Evolutionary conservation across 2,329 filamentous ascomycete genomes (phyloP).

Genomic region (Stagonosporopsis rhizophila): DNA sequence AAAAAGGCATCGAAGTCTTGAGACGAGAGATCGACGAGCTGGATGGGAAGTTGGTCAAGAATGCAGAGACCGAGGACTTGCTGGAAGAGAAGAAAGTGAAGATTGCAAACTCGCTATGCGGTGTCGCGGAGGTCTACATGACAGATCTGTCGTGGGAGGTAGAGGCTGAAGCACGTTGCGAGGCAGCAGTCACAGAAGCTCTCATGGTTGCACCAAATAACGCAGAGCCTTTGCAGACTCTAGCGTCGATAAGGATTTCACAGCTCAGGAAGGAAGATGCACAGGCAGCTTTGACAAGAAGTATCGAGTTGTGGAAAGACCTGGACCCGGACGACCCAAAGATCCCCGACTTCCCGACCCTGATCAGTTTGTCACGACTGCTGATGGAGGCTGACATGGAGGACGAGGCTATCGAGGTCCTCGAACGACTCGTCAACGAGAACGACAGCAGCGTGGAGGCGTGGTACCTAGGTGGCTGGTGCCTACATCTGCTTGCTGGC

Average conservation of each 20-base stretch:
- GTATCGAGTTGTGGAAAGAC: slow-evolving; percentile 83
- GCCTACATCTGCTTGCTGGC: slow-evolving; percentile 78
- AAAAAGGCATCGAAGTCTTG: slow-evolving; percentile 74
- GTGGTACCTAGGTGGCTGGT: slow-evolving; percentile 97
- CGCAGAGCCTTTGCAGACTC: slow-evolving; percentile 91
- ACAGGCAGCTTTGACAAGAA: slow-evolving; percentile 75
- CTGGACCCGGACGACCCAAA: slow-evolving; percentile 73
- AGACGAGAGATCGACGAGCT: slow-evolving; percentile 73
- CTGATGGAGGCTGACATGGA: slow-evolving; percentile 91
- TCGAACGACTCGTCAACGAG: slow-evolving; percentile 83
- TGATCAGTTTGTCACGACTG: slow-evolving; percentile 82
- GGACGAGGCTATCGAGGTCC: slow-evolving; percentile 80
- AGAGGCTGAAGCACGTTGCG: slow-evolving; percentile 88
- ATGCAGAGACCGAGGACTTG: slow-evolving; percentile 41
- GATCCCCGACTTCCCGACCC: slow-evolving; percentile 84
- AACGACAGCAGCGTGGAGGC: slow-evolving; percentile 95
- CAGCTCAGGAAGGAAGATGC: slow-evolving; percentile 83
- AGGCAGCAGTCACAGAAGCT: slow-evolving; percentile 88
- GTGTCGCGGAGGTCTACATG: slow-evolving; percentile 97
- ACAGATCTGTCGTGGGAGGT: slow-evolving; percentile 92
- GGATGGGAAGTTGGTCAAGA: slow-evolving; percentile 54
- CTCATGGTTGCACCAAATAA: slow-evolving; percentile 81
- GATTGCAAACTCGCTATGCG: slow-evolving; percentile 89
- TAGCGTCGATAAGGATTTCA: slow-evolving; percentile 92
- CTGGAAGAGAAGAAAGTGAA: slow-evolving; percentile 77